Conservation (phyloP, 176 grass and related monocot species). For the Panicum miliaceum region DNA sequence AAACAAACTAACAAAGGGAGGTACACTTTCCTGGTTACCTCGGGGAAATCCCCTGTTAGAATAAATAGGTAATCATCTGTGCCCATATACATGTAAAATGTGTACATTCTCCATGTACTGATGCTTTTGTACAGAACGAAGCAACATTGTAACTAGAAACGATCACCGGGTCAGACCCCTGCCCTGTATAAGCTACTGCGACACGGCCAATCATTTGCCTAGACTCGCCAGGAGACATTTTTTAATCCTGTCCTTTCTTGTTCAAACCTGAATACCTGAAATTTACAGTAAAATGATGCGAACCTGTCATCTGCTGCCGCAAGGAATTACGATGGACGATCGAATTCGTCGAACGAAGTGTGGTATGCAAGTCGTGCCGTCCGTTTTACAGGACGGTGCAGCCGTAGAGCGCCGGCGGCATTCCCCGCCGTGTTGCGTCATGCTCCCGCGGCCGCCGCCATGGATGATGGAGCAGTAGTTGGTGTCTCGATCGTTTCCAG, state of each 20-base stretch:
- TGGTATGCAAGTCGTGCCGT: background rate
- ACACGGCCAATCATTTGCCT: background rate
- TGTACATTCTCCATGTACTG: background rate
- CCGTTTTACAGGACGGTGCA: no score
- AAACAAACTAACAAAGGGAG: conserved; percentile 3
- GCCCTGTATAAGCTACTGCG: background rate
- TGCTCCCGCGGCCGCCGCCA: background rate
- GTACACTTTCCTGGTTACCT: conserved; percentile 10
- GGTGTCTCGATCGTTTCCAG: background rate
- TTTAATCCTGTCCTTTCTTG: background rate
- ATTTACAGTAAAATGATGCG: background rate
- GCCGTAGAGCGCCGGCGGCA: background rate
- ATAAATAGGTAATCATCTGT: conserved; percentile 22
- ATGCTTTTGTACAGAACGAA: background rate
- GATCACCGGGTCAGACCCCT: background rate
- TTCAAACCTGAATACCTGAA: background rate
- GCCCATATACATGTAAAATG: background rate
- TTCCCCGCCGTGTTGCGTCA: background rate
- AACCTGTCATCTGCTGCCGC: background rate
- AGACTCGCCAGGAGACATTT: background rate
- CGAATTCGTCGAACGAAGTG: background rate
- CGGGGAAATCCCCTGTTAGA: background rate
- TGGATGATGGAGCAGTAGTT: background rate
- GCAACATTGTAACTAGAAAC: conserved; percentile 26
- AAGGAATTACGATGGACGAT: background rate